These are phyloP conservation scores for Clarireedia monteithiana DNA, from an alignment of 2,329 filamentous ascomycete genomes.

Conservation along the genomic window DNA sequence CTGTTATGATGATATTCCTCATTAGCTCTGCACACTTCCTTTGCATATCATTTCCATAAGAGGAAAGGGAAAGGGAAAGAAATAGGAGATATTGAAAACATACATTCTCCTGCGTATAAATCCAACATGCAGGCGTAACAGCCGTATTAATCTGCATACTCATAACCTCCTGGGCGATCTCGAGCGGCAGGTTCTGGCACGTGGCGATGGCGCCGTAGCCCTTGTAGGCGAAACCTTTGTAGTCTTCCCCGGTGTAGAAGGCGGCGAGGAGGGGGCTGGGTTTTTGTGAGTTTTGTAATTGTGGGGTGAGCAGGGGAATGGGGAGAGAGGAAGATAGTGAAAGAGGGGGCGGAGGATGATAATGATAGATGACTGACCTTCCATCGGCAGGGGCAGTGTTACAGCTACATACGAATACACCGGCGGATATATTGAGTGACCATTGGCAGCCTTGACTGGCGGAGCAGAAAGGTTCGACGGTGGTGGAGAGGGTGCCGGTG, in stretches of 20 bases:
- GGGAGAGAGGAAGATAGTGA: not conserved
- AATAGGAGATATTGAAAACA: not conserved
- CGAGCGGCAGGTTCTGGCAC: not conserved
- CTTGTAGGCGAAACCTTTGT: not conserved
- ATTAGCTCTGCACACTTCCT: not conserved
- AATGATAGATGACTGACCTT: not conserved
- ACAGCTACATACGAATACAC: constrained; percentile 1
- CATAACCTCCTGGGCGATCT: not conserved
- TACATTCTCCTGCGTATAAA: constrained; percentile 1
- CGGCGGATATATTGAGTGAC: not conserved
- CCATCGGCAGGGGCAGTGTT: not conserved
- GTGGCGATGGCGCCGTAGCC: not conserved
- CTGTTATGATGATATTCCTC: not conserved
- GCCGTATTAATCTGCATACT: not conserved
- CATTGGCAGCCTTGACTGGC: not conserved
- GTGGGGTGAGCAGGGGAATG: not conserved
- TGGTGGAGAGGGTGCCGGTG: not conserved
- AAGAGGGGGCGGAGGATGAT: not conserved
- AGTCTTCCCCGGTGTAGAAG: not conserved
- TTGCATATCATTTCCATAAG: not conserved
- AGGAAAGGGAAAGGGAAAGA: not conserved
- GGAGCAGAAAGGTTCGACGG: not conserved
- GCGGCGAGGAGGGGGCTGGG: not conserved
- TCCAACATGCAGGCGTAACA: not conserved
- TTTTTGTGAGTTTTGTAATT: too few species aligned